Evolutionary conservation across 108 stramenopile species (phyloP), one percentile per base, ranked within the genome.

Genomic region (Bacterosira constricta): DNA sequence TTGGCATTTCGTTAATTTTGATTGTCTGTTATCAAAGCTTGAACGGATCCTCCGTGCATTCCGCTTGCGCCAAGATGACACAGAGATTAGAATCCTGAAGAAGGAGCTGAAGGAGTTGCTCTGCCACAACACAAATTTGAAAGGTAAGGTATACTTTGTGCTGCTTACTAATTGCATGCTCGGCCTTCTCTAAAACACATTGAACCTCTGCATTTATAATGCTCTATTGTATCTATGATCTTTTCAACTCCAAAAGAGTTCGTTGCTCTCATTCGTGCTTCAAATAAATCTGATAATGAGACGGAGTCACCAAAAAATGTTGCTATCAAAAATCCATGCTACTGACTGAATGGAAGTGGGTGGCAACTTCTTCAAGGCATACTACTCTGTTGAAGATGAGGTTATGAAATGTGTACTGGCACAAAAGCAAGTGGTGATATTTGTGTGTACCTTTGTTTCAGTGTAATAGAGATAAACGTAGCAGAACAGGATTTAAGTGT

Each of bases 61-160:
- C 44, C 57, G 57, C 13, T 34, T 70, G 30, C 25, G 63, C 35
- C 66, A 58, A 0, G 69, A 62, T 20, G 69, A 78, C 45, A 59
- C 49, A 41, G 21, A 32, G 7, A 78, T 78, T 20, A 56, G 4
- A 59, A 58, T 23, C 1, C 54, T 78, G 13, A 45, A 44, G 20
- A 59, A 58, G 42, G 69, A 63, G 17, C 23, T 78, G 9, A 62
- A 68, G 52, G 55, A 64, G 29, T 69, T 78, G 31, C 62, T 78
- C 25, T 46, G 62, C 27, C 77, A 71, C 37, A 78, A 78, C 42
- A 78, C 77, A 20, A 46, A 78, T 53, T 53, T 74, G 35, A 17
- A 41, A 45, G 71, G 71, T 72, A 45, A 49, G 47, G 34, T 8
- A 8, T 49, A n/a, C 18, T 36, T 4, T 8, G 3, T 34, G n/a